These are phyloP conservation scores for Sphagnum contortum DNA, from an alignment of 225 moss, liverwort and hornwort genomes.

Conservation along the genomic window DNA sequence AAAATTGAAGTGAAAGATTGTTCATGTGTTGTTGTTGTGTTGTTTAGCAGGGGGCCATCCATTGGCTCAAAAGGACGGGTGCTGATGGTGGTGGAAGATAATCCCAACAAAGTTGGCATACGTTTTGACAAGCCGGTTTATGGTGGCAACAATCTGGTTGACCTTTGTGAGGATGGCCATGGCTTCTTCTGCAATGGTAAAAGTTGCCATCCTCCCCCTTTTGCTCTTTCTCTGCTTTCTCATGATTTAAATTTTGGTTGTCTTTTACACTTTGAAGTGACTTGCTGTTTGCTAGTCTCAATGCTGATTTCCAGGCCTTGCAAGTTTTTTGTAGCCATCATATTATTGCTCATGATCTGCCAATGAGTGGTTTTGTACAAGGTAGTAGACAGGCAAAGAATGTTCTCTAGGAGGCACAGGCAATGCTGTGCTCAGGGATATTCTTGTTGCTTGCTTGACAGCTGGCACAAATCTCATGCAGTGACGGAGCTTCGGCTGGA, in stretches of 20 bases:
- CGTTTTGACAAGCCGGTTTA: slow-evolving; percentile 90
- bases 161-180: slow-evolving; percentile 88
- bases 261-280: too few relatives aligned
- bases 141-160: slow-evolving; percentile 86
- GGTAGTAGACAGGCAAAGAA: too few relatives aligned
- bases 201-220: background rate
- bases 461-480: slow-evolving; percentile 57
- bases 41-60: slow-evolving; percentile 81
- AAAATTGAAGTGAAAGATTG: too few relatives aligned
- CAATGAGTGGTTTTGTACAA: too few relatives aligned
- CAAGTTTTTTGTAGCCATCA: too few relatives aligned
- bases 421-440: slow-evolving; percentile 41
- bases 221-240: background rate
- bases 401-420: slow-evolving; percentile 14
- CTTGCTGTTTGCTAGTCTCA: too few relatives aligned
- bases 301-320: too few relatives aligned
- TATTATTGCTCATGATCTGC: too few relatives aligned
- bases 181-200: slow-evolving; percentile 90
- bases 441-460: slow-evolving; percentile 52
- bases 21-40: too few relatives aligned
- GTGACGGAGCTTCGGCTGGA: slow-evolving; percentile 94
- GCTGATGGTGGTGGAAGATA: slow-evolving; percentile 82
- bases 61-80: slow-evolving; percentile 82
- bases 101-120: slow-evolving; percentile 81
- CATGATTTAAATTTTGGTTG: too few relatives aligned